Evolutionary conservation across 2,329 filamentous ascomycete genomes (phyloP).

Genomic region (Pseudogymnoascus pannorum): DNA sequence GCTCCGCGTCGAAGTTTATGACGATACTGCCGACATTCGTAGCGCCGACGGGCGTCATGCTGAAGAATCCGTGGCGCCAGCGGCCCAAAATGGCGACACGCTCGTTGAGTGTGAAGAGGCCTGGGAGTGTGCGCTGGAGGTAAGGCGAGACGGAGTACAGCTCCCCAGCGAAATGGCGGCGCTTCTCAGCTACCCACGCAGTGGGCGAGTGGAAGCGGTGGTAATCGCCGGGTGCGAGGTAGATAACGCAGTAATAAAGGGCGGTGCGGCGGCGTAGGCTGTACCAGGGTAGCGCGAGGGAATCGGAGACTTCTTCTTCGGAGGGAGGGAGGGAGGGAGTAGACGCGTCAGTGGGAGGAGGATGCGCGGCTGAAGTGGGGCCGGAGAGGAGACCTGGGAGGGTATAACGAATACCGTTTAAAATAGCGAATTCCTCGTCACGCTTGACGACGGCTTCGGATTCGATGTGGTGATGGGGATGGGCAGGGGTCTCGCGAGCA

Average conservation of each 20-base stretch:
- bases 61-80: slow-evolving; percentile 98
- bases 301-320: slow-evolving; percentile 74
- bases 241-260: slow-evolving; percentile 91
- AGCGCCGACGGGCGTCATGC: slow-evolving; percentile 88
- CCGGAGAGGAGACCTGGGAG: slow-evolving; percentile 83
- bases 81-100: slow-evolving; percentile 86
- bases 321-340: slow-evolving; percentile 59
- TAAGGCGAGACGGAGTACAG: slow-evolving; percentile 93
- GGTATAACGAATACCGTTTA: slow-evolving; percentile 95
- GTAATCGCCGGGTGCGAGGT: slow-evolving; percentile 95
- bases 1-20: slow-evolving; percentile 91
- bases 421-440: slow-evolving; percentile 85
- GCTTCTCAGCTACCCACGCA: slow-evolving; percentile 88
- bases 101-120: slow-evolving; percentile 94
- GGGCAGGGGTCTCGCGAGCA: slow-evolving; percentile 13
- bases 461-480: neutral
- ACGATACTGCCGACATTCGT: slow-evolving; percentile 97
- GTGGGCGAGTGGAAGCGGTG: slow-evolving; percentile 96
- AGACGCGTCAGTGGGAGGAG: slow-evolving; percentile 59
- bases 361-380: slow-evolving; percentile 35
- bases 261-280: slow-evolving; percentile 47
- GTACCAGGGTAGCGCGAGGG: slow-evolving; percentile 75
- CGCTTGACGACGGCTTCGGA: slow-evolving; percentile 63
- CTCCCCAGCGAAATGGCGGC: slow-evolving; percentile 96
- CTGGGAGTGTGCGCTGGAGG: slow-evolving; percentile 83